Percentiles rank a stretch among this genome's conserved stretches.
These are phyloP conservation scores for Salvia sclarea DNA, from an alignment of 305 asterid species.

Conservation along the genomic window DNA sequence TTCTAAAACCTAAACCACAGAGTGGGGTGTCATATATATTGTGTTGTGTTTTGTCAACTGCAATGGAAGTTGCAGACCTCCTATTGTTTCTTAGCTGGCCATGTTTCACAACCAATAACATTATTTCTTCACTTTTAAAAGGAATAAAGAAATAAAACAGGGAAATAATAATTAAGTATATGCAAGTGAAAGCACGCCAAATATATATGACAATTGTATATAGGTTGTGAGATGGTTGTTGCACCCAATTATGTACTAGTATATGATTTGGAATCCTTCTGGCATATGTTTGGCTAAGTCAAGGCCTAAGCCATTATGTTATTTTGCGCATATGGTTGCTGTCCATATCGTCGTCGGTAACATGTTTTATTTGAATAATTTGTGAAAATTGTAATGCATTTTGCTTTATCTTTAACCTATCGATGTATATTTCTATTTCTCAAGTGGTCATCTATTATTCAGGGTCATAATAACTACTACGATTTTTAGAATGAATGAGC, in stretches of 20 bases:
- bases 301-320: slow-evolving; percentile 15
- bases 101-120: slow-evolving; percentile 36
- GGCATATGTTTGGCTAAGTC: slow-evolving; percentile 36
- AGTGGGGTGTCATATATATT: slow-evolving; percentile 30
- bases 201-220: slow-evolving; percentile 14
- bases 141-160: not conserved
- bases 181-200: slow-evolving; percentile 22
- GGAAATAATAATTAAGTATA: not conserved
- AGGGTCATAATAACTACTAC: too few relatives aligned
- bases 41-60: not conserved
- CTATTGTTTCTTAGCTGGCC: slow-evolving; percentile 56
- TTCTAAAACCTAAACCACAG: not conserved
- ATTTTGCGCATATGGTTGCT: not conserved
- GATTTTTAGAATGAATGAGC: too few relatives aligned
- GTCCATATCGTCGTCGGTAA: not conserved
- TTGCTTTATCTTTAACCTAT: too few relatives aligned
- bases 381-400: not conserved
- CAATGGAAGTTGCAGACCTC: slow-evolving; percentile 37
- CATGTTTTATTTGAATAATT: too few relatives aligned
- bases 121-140: slow-evolving; percentile 14
- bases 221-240: slow-evolving; percentile 45
- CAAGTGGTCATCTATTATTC: too few relatives aligned
- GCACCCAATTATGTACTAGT: slow-evolving; percentile 44
- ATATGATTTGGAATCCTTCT: slow-evolving; percentile 31
- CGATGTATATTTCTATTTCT: too few relatives aligned